These are phyloP conservation scores for Paecilomyces fulvus DNA, from an alignment of 2,329 filamentous ascomycete species.

Conservation along the genomic window DNA sequence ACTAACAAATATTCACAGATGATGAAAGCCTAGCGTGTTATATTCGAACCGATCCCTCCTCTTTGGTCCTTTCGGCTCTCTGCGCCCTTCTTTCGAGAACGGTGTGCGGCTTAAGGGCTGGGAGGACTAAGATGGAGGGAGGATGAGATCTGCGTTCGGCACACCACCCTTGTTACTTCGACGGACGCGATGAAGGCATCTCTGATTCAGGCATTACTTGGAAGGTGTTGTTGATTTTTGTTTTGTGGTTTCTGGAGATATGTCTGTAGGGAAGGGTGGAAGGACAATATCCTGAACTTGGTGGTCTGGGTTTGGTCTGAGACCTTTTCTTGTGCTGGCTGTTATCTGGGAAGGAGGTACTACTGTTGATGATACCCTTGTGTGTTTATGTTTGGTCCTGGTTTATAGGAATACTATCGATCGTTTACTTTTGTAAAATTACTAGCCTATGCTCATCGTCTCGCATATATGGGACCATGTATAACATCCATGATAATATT, in stretches of 20 bases:
- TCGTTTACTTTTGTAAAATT: too few relatives aligned
- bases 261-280: not conserved
- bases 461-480: too few relatives aligned
- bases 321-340: too few relatives aligned
- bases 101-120: conserved; percentile 70
- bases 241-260: not conserved
- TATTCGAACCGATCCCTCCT: conserved; percentile 71
- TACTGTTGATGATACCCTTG: too few relatives aligned
- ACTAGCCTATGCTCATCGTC: too few relatives aligned
- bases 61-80: conserved; percentile 69
- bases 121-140: conserved; percentile 56
- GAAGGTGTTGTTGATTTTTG: not conserved
- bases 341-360: too few relatives aligned
- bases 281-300: not conserved
- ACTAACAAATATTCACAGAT: conserved; percentile 51
- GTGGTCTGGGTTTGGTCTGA: not conserved
- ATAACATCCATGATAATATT: too few relatives aligned
- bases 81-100: conserved; percentile 47
- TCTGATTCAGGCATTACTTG: conserved; percentile 56
- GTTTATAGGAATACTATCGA: too few relatives aligned
- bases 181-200: conserved; percentile 97
- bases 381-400: too few relatives aligned
- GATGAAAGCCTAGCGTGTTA: conserved; percentile 99
- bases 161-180: conserved; percentile 90
- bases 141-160: conserved; percentile 99